Evolutionary conservation across 2,329 filamentous ascomycete species (phyloP).

Genomic region (Penicillium sp.): DNA sequence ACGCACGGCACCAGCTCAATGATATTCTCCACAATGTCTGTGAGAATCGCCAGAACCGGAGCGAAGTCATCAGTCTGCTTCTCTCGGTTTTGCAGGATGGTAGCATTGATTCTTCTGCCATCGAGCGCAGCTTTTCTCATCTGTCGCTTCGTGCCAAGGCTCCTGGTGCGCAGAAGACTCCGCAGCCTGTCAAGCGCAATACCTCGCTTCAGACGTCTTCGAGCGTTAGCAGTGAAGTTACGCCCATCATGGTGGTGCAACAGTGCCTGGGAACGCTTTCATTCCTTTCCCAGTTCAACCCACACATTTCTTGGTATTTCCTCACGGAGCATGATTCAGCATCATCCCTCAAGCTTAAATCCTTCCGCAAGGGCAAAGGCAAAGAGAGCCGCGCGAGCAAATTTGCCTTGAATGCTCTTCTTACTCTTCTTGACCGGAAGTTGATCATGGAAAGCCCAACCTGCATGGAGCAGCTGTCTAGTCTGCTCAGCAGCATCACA

Average conservation of each 20-base stretch:
- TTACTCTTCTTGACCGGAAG: conserved; percentile 84
- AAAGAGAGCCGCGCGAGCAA: conserved; percentile 80
- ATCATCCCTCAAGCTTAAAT: conserved; percentile 68
- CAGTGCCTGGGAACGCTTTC: conserved; percentile 85
- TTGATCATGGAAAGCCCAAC: conserved; percentile 95
- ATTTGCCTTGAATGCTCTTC: conserved; percentile 85
- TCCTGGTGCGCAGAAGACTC: conserved; percentile 70
- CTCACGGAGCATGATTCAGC: conserved; percentile 85
- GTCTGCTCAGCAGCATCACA: conserved; percentile 81
- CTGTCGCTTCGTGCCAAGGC: conserved; percentile 87
- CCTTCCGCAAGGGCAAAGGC: conserved; percentile 77
- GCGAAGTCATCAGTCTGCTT: conserved; percentile 87
- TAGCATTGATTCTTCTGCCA: conserved; percentile 83
- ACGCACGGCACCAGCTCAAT: conserved; percentile 76
- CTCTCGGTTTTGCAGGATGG: conserved; percentile 94
- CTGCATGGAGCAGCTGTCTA: conserved; percentile 90
- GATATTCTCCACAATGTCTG: conserved; percentile 86
- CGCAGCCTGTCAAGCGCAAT: conserved; percentile 71
- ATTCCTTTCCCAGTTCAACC: conserved; percentile 76
- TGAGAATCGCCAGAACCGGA: conserved; percentile 91
- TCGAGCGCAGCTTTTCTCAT: conserved; percentile 92
- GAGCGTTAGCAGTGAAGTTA: conserved; percentile 73
- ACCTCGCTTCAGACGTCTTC: conserved; percentile 55
- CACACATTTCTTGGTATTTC: conserved; percentile 85
- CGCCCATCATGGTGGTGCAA: conserved; percentile 89